phyloP scores from a whole-genome alignment of 2,329 filamentous ascomycete genomes.

The Monilinia polystroma region DNA sequence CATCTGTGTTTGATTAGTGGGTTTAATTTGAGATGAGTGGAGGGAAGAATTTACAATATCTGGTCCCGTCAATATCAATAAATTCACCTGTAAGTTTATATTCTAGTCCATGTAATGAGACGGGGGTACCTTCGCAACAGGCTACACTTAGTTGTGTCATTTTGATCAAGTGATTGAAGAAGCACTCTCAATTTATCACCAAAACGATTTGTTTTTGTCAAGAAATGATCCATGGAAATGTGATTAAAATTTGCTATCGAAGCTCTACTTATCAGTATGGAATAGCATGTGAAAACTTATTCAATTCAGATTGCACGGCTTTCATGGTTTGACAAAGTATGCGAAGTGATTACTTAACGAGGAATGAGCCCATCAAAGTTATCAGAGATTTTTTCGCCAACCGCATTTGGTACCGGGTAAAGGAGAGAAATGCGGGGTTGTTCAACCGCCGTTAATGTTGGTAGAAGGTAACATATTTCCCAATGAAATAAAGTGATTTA shows the following conservation, averaged over 20 bases:
- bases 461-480: neutral
- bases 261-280: neutral
- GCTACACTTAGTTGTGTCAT: conserved; percentile 19
- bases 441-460: neutral
- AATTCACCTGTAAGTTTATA: conserved; percentile 9
- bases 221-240: neutral
- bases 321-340: neutral
- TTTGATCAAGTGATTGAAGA: neutral
- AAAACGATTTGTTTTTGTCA: neutral
- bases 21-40: too few relatives aligned
- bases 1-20: conserved; percentile 40
- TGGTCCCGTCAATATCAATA: neutral
- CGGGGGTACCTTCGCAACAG: conserved; percentile 13
- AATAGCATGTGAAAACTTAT: neutral
- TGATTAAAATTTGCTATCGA: neutral
- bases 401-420: neutral
- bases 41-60: neutral
- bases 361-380: neutral
- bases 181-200: neutral
- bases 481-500: neutral
- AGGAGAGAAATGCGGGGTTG: neutral
- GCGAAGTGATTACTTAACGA: conserved; percentile 8
- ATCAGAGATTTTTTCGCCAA: neutral
- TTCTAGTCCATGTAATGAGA: neutral
- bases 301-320: neutral